Base-by-base conservation (phyloP, 495 filamentous ascomycete genomes). In the Opeltia flavorubescens region DNA sequence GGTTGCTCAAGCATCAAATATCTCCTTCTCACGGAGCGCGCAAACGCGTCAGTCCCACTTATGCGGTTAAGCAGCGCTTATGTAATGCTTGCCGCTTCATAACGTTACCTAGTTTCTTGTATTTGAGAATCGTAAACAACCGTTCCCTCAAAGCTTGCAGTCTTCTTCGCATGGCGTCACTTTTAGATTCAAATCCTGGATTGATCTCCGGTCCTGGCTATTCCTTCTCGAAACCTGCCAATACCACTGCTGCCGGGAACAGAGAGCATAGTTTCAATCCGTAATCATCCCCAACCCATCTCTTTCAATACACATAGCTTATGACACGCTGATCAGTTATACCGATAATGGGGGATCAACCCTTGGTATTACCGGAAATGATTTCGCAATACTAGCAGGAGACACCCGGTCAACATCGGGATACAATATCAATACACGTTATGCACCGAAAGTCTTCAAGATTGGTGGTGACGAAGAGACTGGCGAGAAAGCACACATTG, bases 381-480 rank as follows among this genome's bases (percentile, higher is more conserved):
- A 91, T 67, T 98, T 96, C 71, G 73, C 87, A 47, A 89, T 98
- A 64, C 74, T 98, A 60, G 91, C 91, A 36, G 91, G 91, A 63
- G 91, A 98, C 67, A 98, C 91, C 48, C 84, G 91, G 54, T 82
- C 84, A 48, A 94, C 89, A 36, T 79, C 81, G 33, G 91, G 91
- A 61, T 98, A 96, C 78, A 96, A 83, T 72, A 98, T 98, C 77
- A 94, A 96, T 71, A 86, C 88, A 24, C 83, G 91, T 43, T 87
- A 83, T 68, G 75, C 83, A 29, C 89, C 88, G 28, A 98, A 98
- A 64, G 82, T 98, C 31, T 96, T 93, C 77, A 86, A 83, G 66
- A 94, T 98, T 56, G 91, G 93, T 29, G 86, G 85, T 43, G 84
- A 87, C 46, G 86, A 83, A 43, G 80, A 86, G 36, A 80, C 81